A percentile compares a stretch with the other conserved stretches of the same genome.
Conservation (phyloP, 495 filamentous ascomycete species). For the Glarea lozoyensis region DNA sequence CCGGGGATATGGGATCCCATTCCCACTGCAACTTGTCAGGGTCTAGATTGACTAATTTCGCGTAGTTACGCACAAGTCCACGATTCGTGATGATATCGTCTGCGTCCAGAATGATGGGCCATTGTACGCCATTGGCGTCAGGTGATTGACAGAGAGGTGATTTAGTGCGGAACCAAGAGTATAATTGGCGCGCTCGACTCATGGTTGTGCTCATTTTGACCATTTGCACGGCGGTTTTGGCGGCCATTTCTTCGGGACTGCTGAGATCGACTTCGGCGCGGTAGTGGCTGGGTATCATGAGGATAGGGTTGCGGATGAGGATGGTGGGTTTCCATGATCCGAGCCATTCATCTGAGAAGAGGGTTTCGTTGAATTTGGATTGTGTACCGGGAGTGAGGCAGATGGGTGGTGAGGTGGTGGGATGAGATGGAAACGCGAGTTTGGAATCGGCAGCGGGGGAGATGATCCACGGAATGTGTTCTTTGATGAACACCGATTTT, state of each 20-base stretch:
- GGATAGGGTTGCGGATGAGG: conserved; percentile 34
- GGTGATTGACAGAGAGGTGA: neutral
- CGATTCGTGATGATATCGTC: conserved; percentile 35
- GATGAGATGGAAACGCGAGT: conserved; percentile 4
- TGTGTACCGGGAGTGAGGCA: conserved; percentile 16
- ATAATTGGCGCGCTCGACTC: neutral
- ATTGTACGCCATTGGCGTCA: neutral
- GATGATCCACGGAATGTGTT: conserved; percentile 26
- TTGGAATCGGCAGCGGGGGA: conserved; percentile 10
- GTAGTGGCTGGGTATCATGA: conserved; percentile 30
- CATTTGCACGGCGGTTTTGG: neutral
- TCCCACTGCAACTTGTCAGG: conserved; percentile 24
- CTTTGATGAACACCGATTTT: conserved; percentile 31
- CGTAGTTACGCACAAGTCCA: conserved; percentile 24
- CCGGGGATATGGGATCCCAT: conserved; percentile 24
- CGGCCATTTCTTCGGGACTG: neutral
- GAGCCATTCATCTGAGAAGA: conserved; percentile 31
- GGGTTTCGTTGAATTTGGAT: conserved; percentile 23
- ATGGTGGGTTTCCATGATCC: conserved; percentile 28
- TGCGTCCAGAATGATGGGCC: conserved; percentile 34
- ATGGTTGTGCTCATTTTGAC: neutral
- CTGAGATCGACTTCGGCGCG: conserved; percentile 18
- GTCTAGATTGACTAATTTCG: conserved; percentile 29
- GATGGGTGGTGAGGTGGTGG: neutral
- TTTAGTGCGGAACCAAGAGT: neutral